Evolutionary conservation across 108 stramenopile species (phyloP), one percentile per base, ranked within the genome.

Genomic region (Discostella pseudostelligera): DNA sequence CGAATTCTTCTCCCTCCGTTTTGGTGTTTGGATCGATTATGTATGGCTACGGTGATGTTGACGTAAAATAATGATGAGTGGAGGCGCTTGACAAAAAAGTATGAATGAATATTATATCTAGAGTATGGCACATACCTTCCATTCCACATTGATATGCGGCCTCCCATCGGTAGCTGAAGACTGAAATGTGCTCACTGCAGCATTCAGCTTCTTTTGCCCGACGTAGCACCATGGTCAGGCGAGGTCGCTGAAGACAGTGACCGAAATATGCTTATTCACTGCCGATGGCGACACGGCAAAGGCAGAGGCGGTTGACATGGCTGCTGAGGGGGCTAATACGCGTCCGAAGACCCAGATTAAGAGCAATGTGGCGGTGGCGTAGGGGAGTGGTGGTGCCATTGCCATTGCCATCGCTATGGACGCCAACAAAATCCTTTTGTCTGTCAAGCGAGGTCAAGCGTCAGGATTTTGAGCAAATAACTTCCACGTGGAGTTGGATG

Each of bases 161-260:
- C 39, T 72, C 21, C 20, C 36, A 12, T 44, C 36, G 6, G 72
- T 13, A 4, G n/a, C n/a, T n/a, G 62, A 40, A 25, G 71, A 56
- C 36, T 37, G 46, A 35, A 84, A 87, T 0, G 64, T 16, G n/a
- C 59, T 55, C 40, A 90, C 63, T 19, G 88, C 88, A 35, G 73
- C 66, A 51, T 75, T 62, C 21, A 89, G 72, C 12, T 84, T 78
- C 66, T 84, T 83, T 56, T 90, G 79, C 25, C 82, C 88, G 9
- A 90, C 86, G 60, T 86, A 80, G 65, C 87, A 74, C 89, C 89
- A 90, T 17, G 89, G 89, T 85, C 89, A 90, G 45, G 89, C 89
- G 11, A 87, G 67, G 61, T 90, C 89, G 11, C 62, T 67, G 65
- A 79, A 86, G 9, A 89, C 84, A 4, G 61, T 74, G 29, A 87